Conservation (phyloP, 495 filamentous ascomycete species). For the Penicillium fimorum region DNA sequence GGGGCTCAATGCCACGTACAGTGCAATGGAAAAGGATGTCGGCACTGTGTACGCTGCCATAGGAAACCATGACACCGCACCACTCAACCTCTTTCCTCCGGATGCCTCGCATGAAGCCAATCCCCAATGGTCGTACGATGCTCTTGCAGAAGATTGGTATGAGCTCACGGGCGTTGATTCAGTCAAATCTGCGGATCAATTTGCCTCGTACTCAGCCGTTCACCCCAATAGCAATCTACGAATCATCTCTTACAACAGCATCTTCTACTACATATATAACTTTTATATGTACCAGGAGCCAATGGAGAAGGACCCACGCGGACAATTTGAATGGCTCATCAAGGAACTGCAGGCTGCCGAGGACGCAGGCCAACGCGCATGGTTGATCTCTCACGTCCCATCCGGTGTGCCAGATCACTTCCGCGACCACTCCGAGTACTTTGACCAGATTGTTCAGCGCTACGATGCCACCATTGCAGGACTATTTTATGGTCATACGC, state of each 20-base stretch:
- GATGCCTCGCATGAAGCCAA: constrained; percentile 30
- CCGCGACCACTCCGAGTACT: constrained; percentile 51
- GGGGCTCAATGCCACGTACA: constrained; percentile 46
- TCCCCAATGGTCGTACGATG: constrained; percentile 53
- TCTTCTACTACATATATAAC: constrained; percentile 57
- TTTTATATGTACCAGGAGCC: constrained; percentile 51
- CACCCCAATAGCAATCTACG: constrained; percentile 44
- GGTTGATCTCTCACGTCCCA: constrained; percentile 55
- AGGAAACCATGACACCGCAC: constrained; percentile 56
- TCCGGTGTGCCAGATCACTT: constrained; percentile 47
- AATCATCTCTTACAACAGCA: constrained; percentile 58
- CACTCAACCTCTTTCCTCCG: constrained; percentile 51
- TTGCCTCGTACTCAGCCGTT: constrained; percentile 51
- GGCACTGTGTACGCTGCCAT: constrained; percentile 48
- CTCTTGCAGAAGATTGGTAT: constrained; percentile 46
- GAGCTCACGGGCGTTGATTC: constrained; percentile 42
- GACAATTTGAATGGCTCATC: constrained; percentile 51
- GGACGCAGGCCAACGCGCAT: constrained; percentile 49
- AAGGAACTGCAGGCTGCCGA: constrained; percentile 51
- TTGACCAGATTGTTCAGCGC: constrained; percentile 54
- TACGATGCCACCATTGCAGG: constrained; percentile 53
- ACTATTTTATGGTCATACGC: constrained; percentile 59
- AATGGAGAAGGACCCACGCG: constrained; percentile 49
- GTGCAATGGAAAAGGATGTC: constrained; percentile 28
- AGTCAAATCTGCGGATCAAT: constrained; percentile 34